Base-by-base conservation (phyloP, 2,329 filamentous ascomycete species). In the Exophiala viscosa region DNA sequence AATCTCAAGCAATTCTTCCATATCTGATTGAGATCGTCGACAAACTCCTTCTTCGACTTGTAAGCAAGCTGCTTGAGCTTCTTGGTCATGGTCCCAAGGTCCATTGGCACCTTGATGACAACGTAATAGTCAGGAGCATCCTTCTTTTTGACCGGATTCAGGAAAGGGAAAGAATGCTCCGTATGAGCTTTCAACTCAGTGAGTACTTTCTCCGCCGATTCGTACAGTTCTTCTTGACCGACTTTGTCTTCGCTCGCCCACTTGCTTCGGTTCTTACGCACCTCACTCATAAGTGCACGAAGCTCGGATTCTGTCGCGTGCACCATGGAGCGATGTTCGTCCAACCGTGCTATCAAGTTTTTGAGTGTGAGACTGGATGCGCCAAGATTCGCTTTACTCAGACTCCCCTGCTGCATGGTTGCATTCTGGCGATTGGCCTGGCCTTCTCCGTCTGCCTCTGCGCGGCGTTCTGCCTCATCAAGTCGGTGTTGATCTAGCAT, bases 201-300 rank as follows among this genome's bases (percentile, higher is more conserved):
- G 65, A 99, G 78, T 47, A 99, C 93, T 74, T 97, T 97, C 69
- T 99, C 93, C 11, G 93, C 79, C 9, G 93, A 90, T 73, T 99
- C 93, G 68, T 99, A 99, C 5, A 99, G 79, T 71, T 99, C 93
- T 70, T 99, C 93, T 71, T 99, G 93, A 54, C 93, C 92, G 57
- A 99, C 87, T 62, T 95, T 93, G 63, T 99, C 93, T 70, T 97
- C 93, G 68, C 88, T 97, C 3, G 93, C 92, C 93, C 93, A 99
- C 73, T 99, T 99, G 71, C 92, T 97, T 64, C 93, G 81, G 64
- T 97, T 97, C 71, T 97, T 99, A 59, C 93, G 84, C 14, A 99
- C 93, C 70, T 99, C 93, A 64, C 93, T 96, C 81, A 99, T 96
- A 53, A 99, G 75, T 45, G 87, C 89, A 54, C 93, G 84, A 54